Conservation (phyloP, 441 rosid species). For the Populus hybrid region DNA sequence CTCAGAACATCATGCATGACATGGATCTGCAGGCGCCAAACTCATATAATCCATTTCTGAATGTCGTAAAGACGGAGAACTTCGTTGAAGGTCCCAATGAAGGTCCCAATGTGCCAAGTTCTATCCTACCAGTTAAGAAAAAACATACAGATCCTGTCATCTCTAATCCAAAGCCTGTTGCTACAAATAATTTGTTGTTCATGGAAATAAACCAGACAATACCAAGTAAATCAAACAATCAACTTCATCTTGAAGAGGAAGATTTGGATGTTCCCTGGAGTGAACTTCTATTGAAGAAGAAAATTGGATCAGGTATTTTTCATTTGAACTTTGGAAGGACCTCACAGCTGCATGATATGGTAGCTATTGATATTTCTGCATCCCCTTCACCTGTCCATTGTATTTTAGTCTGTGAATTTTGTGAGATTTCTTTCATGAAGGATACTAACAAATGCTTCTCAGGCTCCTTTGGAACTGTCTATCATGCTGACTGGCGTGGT, state of each 20-base stretch:
- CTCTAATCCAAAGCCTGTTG: constrained; percentile 25
- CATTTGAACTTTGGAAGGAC: constrained; percentile 4
- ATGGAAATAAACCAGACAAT: constrained; percentile 16
- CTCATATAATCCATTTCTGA: constrained; percentile 16
- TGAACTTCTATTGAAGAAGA: constrained; percentile 72
- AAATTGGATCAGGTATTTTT: constrained; percentile 81
- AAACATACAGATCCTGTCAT: constrained; percentile 14
- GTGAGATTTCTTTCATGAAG: constrained; percentile 11
- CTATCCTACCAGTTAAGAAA: constrained; percentile 17
- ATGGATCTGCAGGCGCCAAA: constrained; percentile 22
- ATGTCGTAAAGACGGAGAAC: constrained; percentile 19
- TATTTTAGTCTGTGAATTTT: constrained; percentile 1
- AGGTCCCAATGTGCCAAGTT: no score
- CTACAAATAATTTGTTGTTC: constrained; percentile 10
- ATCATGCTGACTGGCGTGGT: constrained; percentile 95
- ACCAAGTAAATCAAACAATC: constrained; percentile 39
- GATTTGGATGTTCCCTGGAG: constrained; percentile 82
- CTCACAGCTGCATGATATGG: background rate
- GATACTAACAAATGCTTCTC: constrained; percentile 33
- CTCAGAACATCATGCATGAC: constrained; percentile 15
- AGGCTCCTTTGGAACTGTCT: constrained; percentile 98
- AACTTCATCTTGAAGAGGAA: constrained; percentile 62
- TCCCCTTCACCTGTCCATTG: background rate
- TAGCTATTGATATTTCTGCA: background rate
- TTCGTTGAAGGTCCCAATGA: constrained; percentile 16